These are phyloP conservation scores for Xylariaceae sp. DNA, from an alignment of 2,329 filamentous ascomycete species.

Conservation along the genomic window DNA sequence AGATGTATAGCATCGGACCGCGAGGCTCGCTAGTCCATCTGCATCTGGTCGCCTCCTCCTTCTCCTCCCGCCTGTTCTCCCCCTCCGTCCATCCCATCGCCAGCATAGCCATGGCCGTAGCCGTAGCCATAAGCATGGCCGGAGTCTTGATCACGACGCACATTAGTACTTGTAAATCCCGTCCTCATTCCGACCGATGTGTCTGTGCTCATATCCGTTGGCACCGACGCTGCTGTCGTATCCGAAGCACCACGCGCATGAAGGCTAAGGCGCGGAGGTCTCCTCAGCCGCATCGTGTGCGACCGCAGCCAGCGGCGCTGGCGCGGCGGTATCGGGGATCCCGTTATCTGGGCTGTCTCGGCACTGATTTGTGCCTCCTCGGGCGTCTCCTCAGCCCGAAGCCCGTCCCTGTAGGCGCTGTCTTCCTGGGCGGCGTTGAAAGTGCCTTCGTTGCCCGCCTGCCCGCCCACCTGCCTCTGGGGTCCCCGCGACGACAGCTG, in stretches of 20 bases:
- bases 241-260: constrained; percentile 17
- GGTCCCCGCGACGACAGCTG: not conserved
- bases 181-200: not conserved
- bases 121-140: too few species aligned
- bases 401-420: not conserved
- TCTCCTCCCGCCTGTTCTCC: not conserved
- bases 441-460: not conserved
- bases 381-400: constrained; percentile 4
- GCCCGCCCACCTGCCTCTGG: constrained; percentile 1
- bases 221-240: not conserved
- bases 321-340: constrained; percentile 12
- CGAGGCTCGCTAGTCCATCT: constrained; percentile 9
- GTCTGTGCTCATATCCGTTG: not conserved
- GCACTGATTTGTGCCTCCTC: not conserved
- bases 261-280: not conserved
- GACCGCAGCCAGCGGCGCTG: constrained; percentile 15
- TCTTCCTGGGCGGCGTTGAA: not conserved
- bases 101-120: not conserved
- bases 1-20: too few species aligned
- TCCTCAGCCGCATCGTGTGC: constrained; percentile 3
- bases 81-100: not conserved
- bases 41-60: constrained; percentile 8
- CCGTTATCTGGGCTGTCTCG: too few species aligned
- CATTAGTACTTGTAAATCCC: constrained; percentile 3
- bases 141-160: not conserved